Percentiles rank a stretch among this genome's conserved stretches.
Conservation (phyloP, 2,329 filamentous ascomycete genomes). For the Intubia oerlemansii region DNA sequence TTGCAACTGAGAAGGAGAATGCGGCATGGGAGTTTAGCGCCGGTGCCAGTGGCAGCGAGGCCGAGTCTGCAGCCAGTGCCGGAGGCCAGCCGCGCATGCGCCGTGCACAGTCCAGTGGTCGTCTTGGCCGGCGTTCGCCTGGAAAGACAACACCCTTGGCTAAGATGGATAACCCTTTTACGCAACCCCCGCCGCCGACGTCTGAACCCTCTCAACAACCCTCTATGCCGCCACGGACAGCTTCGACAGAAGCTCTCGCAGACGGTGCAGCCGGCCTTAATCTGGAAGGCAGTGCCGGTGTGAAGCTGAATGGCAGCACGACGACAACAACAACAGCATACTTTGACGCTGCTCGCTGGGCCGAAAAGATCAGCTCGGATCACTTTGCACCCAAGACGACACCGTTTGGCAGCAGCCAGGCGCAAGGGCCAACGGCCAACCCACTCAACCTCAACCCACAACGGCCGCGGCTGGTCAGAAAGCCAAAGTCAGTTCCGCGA, state of each 20-base stretch:
- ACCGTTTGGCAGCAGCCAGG: too few relatives aligned
- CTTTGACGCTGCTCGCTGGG: slow-evolving; percentile 33
- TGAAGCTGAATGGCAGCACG: not conserved
- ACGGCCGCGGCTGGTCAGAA: slow-evolving; percentile 24
- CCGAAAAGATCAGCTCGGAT: slow-evolving; percentile 28
- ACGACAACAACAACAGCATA: slow-evolving; percentile 11
- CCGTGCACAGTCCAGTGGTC: slow-evolving; percentile 19
- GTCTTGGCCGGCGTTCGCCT: slow-evolving; percentile 18
- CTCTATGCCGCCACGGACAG: too few relatives aligned
- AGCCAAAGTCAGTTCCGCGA: slow-evolving; percentile 27
- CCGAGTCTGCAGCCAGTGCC: slow-evolving; percentile 9
- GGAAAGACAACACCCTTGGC: too few relatives aligned
- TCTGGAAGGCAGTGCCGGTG: too few relatives aligned
- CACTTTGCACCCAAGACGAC: slow-evolving; percentile 33
- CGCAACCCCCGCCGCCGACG: too few relatives aligned
- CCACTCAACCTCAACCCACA: slow-evolving; percentile 17
- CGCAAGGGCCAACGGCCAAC: too few relatives aligned
- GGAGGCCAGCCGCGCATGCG: slow-evolving; percentile 11
- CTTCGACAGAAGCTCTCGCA: too few relatives aligned
- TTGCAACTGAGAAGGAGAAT: slow-evolving; percentile 22
- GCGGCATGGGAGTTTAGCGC: slow-evolving; percentile 30
- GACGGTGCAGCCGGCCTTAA: too few relatives aligned
- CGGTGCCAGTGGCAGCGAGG: slow-evolving; percentile 17
- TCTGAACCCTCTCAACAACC: too few relatives aligned
- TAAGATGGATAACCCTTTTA: too few relatives aligned